phyloP scores from a whole-genome alignment of 257 asterid species.

The Echium plantagineum region DNA sequence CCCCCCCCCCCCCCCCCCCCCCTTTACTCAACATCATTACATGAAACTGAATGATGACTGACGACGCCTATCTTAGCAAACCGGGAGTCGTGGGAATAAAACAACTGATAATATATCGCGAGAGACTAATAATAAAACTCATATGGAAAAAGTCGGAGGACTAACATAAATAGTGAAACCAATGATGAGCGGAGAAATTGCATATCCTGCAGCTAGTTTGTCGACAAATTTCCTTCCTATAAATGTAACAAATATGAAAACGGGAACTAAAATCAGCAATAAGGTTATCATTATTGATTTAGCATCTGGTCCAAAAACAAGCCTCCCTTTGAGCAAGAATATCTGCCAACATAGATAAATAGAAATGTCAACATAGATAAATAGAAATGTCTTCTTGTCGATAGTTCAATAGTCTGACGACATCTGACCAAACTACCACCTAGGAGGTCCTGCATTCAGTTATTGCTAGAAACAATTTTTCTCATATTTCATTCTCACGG shows the following conservation, averaged over 20 bases:
- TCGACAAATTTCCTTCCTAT: slow-evolving; percentile 39
- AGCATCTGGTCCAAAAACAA: slow-evolving; percentile 70
- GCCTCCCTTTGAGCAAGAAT: slow-evolving; percentile 55
- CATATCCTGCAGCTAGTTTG: slow-evolving; percentile 31
- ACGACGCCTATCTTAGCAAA: not conserved
- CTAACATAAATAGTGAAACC: slow-evolving; percentile 43
- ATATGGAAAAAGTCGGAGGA: slow-evolving; percentile 14
- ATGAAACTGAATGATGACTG: too few species aligned
- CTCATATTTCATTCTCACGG: too few species aligned
- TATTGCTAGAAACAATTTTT: too few species aligned
- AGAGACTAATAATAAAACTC: too few species aligned
- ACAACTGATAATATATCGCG: not conserved
- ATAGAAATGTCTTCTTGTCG: too few species aligned
- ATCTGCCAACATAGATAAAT: slow-evolving; percentile 29
- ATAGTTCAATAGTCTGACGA: too few species aligned
- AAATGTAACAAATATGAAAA: slow-evolving; percentile 41
- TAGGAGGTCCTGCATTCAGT: too few species aligned
- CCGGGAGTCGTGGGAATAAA: not conserved
- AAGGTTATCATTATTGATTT: slow-evolving; percentile 46
- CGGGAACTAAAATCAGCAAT: slow-evolving; percentile 49
- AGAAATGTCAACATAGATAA: not conserved
- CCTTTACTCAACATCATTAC: not conserved
- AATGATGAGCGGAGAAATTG: slow-evolving; percentile 27
- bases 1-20: not conserved
- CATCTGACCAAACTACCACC: too few species aligned